Conservation (phyloP, 345 rosid genomes). For the Rhodomyrtus tomentosa region DNA sequence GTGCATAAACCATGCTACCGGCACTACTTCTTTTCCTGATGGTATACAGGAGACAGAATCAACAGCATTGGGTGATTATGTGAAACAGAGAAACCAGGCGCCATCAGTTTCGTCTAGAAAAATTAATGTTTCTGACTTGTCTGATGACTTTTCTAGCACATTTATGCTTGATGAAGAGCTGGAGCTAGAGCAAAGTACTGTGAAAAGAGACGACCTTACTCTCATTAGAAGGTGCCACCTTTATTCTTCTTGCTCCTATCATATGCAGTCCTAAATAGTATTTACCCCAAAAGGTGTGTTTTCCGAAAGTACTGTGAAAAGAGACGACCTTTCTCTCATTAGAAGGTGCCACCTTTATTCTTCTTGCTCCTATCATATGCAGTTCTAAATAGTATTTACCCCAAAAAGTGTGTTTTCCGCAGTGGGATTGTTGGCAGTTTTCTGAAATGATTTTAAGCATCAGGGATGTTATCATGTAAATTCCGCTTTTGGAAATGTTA, state of each 20-base stretch:
- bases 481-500: not conserved
- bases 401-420: not conserved
- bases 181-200: slow-evolving; percentile 68
- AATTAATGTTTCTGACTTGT: slow-evolving; percentile 30
- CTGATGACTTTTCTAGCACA: slow-evolving; percentile 62
- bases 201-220: slow-evolving; percentile 27
- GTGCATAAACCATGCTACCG: not conserved
- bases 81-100: slow-evolving; percentile 10
- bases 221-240: slow-evolving; percentile 43
- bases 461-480: not conserved
- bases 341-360: slow-evolving; percentile 38
- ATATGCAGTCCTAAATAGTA: not conserved
- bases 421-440: not conserved
- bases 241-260: not conserved
- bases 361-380: not conserved
- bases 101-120: slow-evolving; percentile 10
- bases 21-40: not conserved
- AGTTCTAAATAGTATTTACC: not conserved
- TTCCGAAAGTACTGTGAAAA: slow-evolving; percentile 27
- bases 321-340: slow-evolving; percentile 22
- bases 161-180: slow-evolving; percentile 95
- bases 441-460: not conserved
- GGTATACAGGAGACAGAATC: not conserved
- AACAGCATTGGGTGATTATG: not conserved
- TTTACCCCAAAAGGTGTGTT: not conserved